phyloP scores from a whole-genome alignment of 768 basidiomycete species.

The Naematelia aurantialba region DNA sequence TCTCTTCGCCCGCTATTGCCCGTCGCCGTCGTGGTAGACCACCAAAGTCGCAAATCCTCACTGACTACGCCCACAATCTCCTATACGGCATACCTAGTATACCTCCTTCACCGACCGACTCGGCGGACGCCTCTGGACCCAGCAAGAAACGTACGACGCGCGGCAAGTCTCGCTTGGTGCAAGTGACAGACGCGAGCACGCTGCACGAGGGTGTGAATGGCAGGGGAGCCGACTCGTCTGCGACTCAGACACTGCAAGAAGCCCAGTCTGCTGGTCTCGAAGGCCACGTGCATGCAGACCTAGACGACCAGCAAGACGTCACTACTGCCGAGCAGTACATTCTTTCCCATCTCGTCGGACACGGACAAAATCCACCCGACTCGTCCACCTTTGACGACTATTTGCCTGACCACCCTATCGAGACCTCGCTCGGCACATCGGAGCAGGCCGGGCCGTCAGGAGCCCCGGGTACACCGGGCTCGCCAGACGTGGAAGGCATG shows the following conservation, averaged over 20 bases:
- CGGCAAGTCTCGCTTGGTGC: neutral
- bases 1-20: constrained; percentile 37
- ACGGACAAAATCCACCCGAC: neutral
- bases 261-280: neutral
- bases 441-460: neutral
- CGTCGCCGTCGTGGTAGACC: constrained; percentile 37
- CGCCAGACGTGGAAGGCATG: neutral
- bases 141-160: neutral
- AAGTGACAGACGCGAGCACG: neutral
- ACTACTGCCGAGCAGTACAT: constrained; percentile 8
- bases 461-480: neutral
- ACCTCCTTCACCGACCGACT: neutral
- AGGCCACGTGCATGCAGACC: neutral
- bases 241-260: neutral
- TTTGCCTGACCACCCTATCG: neutral
- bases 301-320: neutral
- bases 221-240: neutral
- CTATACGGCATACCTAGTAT: constrained; percentile 1
- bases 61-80: constrained; percentile 14
- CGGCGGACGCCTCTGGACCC: neutral
- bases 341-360: constrained; percentile 3
- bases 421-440: neutral
- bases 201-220: neutral
- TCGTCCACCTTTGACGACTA: neutral
- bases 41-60: constrained; percentile 21